Evolutionary conservation across 768 basidiomycete species (phyloP), one percentile per base, ranked within the genome.

Genomic region (Agaricus sinodeliciosus): DNA sequence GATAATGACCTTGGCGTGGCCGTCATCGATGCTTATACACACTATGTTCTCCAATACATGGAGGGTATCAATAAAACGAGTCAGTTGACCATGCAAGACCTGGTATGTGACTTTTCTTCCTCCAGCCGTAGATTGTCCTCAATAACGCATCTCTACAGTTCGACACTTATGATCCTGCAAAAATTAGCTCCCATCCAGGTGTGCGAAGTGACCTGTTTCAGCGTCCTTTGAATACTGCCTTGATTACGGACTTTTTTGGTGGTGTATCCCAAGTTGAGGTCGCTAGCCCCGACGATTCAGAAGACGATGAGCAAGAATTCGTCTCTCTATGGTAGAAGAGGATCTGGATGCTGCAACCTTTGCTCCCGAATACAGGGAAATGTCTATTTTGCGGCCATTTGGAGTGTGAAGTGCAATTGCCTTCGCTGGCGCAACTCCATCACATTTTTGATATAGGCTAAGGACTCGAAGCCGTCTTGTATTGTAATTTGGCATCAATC

Each of bases 1-100:
- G 96, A 99, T 71, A 73, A 84, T 34, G 95, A 97, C 58, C 84
- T 99, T 26, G 96, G 96, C 3, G 91, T 98, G 0, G 85, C 93
- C 0, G 94, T 99, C 45, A 96, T 97, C 57, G 96, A 99, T 65
- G 82, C 84, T 12, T 99, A 82, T 64, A 98, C 95, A 0, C 96
- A 98, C 69, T 87, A 88, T 61, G 75, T 94, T 26, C 80, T 99
- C 9, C 80, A 93, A 57, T 94, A 82, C 66, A 84, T 99, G 77
- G 96, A 98, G 66, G 79, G 81, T 15, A 85, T 95, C 60, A 90
- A 93, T 70, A 96, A 96, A 69, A 94, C 94, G 0, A 88, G 85
- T 44, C 80, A 82, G 41, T 75, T 76, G 15, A 87, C 87, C 12
- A 78, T 95, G 76, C 76, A 84, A 51, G 89, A 95, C 61, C 75